Base-by-base conservation (phyloP, 371 early-diverging fungal genomes). In the Fennellomyces sp. region DNA sequence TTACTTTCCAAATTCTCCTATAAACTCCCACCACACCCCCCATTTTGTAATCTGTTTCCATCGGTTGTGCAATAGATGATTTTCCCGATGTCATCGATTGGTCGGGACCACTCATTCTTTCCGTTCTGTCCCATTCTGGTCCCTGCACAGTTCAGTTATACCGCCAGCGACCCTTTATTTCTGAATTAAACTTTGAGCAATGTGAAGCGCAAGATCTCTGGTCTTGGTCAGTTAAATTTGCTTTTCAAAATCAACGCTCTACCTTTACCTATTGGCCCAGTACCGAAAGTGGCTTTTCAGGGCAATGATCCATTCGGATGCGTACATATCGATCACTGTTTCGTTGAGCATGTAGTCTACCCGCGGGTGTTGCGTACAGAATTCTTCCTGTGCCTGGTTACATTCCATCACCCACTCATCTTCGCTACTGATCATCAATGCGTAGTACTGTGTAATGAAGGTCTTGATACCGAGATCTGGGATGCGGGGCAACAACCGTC, bases 271-370 rank as follows among this genome's bases (percentile, higher is more conserved):
- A 57, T 78, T 81, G 12, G 71, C 81, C 81, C 81, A 81, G 41
- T 81, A 81, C 29, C 70, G 65, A 65, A 81, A 81, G 61, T 81
- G 81, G 21, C 78, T 78, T 38, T 78, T 65, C 61, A 81, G 58
- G n/a, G 78, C 75, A 25, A 81, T 53, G 15, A 81, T 67, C 63
- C 78, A 81, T 60, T 81, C 81, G 33, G 72, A 76, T 30, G 78
- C 78, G 50, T 81, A 81, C 28, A 71, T 69, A 33, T 81, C 81
- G 10, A 74, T 78, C 0, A 75, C 75, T 4, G 73, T 72, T 63
- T 76, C 76, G 29, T 70, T 70, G 5, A 81, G 65, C 21, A 75
- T 76, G 56, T 81, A 70, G 27, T 81, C 81, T 28, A 71, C 72
- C 31, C 81, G 49, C 5, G 60, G 61, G 26, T 63, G 66, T 33